Evolutionary conservation across 495 filamentous ascomycete species (phyloP), one percentile per base, ranked within the genome.

Genomic region (Hypoxylon trugodes): DNA sequence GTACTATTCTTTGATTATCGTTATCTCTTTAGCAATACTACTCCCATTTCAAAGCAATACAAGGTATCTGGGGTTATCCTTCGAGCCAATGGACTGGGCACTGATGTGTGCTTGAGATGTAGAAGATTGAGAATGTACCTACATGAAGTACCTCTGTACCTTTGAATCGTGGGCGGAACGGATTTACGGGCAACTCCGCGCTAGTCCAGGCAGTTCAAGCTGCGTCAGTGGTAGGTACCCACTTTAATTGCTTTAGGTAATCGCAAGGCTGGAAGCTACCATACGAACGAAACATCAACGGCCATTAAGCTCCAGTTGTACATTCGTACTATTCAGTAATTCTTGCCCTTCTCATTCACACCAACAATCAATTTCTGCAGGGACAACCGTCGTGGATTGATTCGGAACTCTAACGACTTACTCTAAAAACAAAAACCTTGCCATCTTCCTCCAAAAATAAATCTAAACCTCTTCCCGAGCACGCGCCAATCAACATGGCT

Each of bases 401-500:
- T 48, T 36, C 47, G 18, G 6, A 53, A 24, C n/a, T 22, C 16
- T 3, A 12, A 48, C 10, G 13, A 21, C 38, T 26, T 28, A 16
- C 25, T 16, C n/a, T 28, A 21, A 8, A n/a, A 40, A 42, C 24
- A 28, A 33, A 38, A 7, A 49, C 28, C 22, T 10, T 5, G 1
- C 15, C 10, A 19, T 32, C 10, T 6, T 52, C 9, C 15, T n/a
- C n/a, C n/a, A n/a, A n/a, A n/a, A n/a, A n/a, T n/a, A n/a, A n/a
- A n/a, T n/a, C n/a, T n/a, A n/a, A n/a, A 24, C 28, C 13, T 49
- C 18, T 42, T 42, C 30, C 30, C 42, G 45, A 61, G 42, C 18
- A 65, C 48, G 18, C 18, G 43, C 43, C 25, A 12, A 36, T 51
- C 61, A 61, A 73, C n/a, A 73, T 73, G 70, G 66, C 64, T 58